Evolutionary conservation across 1,284 basidiomycete species (phyloP), one percentile per base, ranked within the genome.

Genomic region (Fomitopsis schrenkii): DNA sequence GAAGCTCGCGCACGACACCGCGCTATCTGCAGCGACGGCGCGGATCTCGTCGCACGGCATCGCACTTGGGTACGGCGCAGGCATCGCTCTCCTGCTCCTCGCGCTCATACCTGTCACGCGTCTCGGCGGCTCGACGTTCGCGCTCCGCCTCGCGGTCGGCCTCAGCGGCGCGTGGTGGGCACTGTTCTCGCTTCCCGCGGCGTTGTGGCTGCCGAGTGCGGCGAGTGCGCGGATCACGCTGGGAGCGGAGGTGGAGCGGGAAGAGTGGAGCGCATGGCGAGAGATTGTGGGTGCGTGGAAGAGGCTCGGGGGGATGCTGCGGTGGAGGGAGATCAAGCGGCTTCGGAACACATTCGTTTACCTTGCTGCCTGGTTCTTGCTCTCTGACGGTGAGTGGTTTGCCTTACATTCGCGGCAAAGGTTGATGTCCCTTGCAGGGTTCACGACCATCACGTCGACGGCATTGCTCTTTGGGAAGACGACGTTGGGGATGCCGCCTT

Each of bases 321-420:
- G 77, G 0, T 87, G 83, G 76, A 72, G 72, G 4, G 87, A 95
- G 70, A 84, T 95, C 38, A 82, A 81, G 72, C 82, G 82, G 61
- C 77, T 96, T n/a, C 80, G 82, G 40, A 90, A 94, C 69, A 93
- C 94, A 0, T 97, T 95, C 78, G 81, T 83, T 62, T 96, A 93
- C 69, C 86, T 97, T 44, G 82, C 88, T 4, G 92, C 95, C 0
- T 97, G 95, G 94, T 94, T 97, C 71, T 81, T 97, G 14, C 83
- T 97, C 35, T 94, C 91, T 0, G 94, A 97, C 70, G 93, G 93
- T 92, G 57, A 57, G 83, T 72, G 33, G 55, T 48, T 38, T 46
- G 19, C 15, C 33, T 2, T 40, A 26, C 33, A 26, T 28, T n/a
- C 35, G 14, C 19, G 17, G 12, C 42, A 28, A 45, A 36, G n/a